A percentile compares a stretch with the other conserved stretches of the same genome.
These are phyloP conservation scores for Populus hybrid DNA, from an alignment of 441 rosid genomes.

Conservation along the genomic window DNA sequence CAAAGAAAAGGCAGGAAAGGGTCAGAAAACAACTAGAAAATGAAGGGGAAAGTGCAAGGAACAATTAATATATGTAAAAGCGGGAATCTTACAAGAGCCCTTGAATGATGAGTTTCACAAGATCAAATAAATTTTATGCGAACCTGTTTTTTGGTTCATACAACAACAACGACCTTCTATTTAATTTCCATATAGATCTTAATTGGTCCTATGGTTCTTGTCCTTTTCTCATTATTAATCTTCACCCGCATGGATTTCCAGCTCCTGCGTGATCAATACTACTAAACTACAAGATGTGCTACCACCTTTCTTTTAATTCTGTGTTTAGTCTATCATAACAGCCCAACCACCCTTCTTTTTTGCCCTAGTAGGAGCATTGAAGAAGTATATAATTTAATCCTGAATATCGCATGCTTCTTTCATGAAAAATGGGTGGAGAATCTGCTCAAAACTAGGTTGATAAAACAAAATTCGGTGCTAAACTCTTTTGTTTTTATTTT, in stretches of 20 bases:
- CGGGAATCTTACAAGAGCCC: background rate
- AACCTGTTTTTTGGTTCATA: no score
- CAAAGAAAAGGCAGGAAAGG: background rate
- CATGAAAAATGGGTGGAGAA: background rate
- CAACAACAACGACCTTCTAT: background rate
- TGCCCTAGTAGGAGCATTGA: background rate
- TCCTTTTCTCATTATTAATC: no score
- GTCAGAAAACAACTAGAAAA: background rate
- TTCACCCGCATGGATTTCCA: background rate
- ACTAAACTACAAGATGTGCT: no score
- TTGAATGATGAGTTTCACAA: background rate
- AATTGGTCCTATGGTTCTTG: background rate
- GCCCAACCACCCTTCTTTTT: no score
- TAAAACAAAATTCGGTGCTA: background rate
- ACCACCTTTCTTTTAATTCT: no score
- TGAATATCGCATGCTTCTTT: background rate
- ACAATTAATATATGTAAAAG: background rate
- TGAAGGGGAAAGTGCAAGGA: background rate
- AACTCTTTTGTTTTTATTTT: no score
- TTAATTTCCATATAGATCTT: no score
- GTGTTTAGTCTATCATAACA: background rate
- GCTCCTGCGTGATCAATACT: background rate
- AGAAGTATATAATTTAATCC: background rate
- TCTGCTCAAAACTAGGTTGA: background rate
- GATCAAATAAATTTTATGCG: background rate